phyloP scores from a whole-genome alignment of 495 filamentous ascomycete species.

The Astrothelium macrocarpum region DNA sequence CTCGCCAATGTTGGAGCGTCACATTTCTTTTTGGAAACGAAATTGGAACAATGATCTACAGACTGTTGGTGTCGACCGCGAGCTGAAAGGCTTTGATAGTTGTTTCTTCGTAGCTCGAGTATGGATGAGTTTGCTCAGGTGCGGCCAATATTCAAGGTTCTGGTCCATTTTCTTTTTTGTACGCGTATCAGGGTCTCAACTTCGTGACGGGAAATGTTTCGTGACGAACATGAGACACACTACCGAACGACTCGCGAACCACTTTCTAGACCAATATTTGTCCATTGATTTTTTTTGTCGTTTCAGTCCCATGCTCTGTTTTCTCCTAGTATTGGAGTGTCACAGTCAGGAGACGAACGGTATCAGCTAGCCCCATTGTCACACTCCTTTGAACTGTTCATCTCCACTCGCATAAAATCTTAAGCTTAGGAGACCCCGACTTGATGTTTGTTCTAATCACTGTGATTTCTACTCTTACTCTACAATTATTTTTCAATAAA shows the following conservation, averaged over 20 bases:
- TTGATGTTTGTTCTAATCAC: background rate
- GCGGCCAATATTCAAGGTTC: background rate
- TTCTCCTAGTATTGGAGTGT: background rate
- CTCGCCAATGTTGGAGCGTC: no score
- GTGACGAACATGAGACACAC: constrained; percentile 7
- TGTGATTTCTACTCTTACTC: background rate
- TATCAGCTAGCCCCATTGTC: constrained; percentile 9
- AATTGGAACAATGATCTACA: no score
- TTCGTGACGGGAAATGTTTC: constrained; percentile 16
- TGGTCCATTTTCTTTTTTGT: background rate
- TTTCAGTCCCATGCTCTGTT: background rate
- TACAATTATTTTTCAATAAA: background rate
- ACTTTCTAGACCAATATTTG: background rate
- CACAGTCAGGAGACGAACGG: constrained; percentile 4
- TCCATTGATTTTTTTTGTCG: constrained; percentile 10
- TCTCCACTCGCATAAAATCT: background rate
- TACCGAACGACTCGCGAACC: background rate
- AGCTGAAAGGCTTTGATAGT: no score
- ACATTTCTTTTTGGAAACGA: no score
- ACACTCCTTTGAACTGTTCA: background rate
- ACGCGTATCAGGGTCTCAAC: background rate
- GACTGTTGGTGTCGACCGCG: no score
- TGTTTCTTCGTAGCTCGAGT: background rate
- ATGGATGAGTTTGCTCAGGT: no score
- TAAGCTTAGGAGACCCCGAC: background rate